These are phyloP conservation scores for Fusarium fracticaudum DNA, from an alignment of 2,329 filamentous ascomycete genomes.

Conservation along the genomic window DNA sequence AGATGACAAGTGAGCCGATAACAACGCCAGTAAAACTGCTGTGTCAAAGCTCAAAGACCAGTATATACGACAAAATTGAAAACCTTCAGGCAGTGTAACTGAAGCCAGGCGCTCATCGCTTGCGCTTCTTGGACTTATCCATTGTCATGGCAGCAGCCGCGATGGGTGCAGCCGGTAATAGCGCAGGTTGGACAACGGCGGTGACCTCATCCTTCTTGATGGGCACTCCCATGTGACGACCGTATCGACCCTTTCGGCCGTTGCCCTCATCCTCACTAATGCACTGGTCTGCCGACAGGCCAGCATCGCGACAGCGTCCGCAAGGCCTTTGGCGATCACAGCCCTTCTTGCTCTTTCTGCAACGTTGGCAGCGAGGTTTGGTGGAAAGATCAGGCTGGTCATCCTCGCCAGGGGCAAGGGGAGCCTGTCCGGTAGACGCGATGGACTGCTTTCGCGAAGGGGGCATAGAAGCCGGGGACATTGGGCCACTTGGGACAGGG, in stretches of 20 bases:
- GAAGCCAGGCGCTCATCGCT: conserved; percentile 55
- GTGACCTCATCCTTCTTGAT: conserved; percentile 66
- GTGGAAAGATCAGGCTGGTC: conserved; percentile 92
- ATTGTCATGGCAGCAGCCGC: conserved; percentile 47
- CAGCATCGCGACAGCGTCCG: conserved; percentile 93
- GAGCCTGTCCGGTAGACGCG: conserved; percentile 62
- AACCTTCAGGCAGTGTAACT: not conserved
- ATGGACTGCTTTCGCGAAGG: conserved; percentile 80
- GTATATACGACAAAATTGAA: conserved; percentile 18
- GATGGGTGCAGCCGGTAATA: conserved; percentile 58
- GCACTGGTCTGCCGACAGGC: conserved; percentile 91
- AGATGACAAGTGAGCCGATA: conserved; percentile 18
- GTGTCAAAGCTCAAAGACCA: conserved; percentile 17
- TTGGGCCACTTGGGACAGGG: conserved; percentile 55
- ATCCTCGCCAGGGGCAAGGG: conserved; percentile 74
- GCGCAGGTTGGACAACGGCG: conserved; percentile 49
- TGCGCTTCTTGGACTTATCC: conserved; percentile 71
- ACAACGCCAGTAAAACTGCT: conserved; percentile 13
- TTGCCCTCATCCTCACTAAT: conserved; percentile 98
- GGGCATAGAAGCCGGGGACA: conserved; percentile 74
- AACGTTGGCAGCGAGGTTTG: conserved; percentile 96
- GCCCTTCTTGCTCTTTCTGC: conserved; percentile 99
- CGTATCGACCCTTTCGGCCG: conserved; percentile 93
- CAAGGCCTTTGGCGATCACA: conserved; percentile 97
- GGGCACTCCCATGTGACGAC: conserved; percentile 75